Evolutionary conservation across 208 protist species (phyloP).

Genomic region (Dictyostelium gargantuum): DNA sequence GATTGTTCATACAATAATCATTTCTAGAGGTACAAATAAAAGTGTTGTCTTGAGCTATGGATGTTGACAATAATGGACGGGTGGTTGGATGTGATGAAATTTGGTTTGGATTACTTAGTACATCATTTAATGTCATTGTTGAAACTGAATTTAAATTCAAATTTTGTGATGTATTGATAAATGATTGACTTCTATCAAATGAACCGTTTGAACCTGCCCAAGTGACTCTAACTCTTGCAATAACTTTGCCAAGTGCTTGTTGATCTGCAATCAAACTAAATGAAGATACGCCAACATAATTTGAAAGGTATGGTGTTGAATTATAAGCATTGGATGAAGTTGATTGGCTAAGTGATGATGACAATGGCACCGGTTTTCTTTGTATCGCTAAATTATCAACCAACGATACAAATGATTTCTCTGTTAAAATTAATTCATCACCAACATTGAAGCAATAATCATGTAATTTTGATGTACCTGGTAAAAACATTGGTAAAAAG

Average conservation of each 20-base stretch:
- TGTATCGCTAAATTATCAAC: neutral
- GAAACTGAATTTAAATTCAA: neutral
- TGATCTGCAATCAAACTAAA: neutral
- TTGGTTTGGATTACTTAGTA: neutral
- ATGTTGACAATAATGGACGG: neutral
- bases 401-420: neutral
- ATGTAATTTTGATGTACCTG: neutral
- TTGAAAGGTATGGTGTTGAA: neutral
- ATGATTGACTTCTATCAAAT: neutral
- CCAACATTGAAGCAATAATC: constrained; percentile 28
- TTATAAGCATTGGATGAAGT: neutral
- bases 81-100: neutral
- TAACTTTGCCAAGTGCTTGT: neutral
- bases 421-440: constrained; percentile 10
- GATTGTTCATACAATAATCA: constrained; percentile 36
- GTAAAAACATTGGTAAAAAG: neutral
- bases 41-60: neutral
- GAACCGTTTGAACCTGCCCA: neutral
- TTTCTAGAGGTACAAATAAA: neutral
- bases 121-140: neutral
- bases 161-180: neutral
- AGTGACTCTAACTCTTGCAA: neutral
- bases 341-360: neutral
- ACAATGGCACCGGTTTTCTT: neutral
- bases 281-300: neutral